These are phyloP conservation scores for Zoysia matrella DNA, from an alignment of 202 grass and related monocot genomes.

Conservation along the genomic window DNA sequence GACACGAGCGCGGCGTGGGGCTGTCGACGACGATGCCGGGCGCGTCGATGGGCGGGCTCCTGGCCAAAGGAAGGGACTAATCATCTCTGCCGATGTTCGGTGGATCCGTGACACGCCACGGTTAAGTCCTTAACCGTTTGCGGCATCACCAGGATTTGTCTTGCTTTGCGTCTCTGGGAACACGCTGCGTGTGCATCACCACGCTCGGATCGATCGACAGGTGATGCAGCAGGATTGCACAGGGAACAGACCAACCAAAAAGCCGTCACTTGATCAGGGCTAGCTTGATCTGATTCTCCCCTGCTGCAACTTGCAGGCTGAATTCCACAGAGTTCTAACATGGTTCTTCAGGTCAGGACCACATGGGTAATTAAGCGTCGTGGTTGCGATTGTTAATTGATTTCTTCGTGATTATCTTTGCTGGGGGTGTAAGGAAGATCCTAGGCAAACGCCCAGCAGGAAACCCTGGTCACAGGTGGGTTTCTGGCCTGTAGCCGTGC, in stretches of 20 bases:
- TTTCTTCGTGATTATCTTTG: background rate
- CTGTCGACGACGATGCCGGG: background rate
- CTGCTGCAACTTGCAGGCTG: background rate
- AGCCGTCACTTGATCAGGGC: background rate
- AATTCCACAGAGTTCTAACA: slow-evolving; percentile 1
- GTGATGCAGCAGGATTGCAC: no score
- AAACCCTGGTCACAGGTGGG: slow-evolving; percentile 43
- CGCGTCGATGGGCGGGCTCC: no score
- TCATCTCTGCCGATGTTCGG: background rate
- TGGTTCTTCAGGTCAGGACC: slow-evolving; percentile 32
- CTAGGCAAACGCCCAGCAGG: slow-evolving; percentile 35
- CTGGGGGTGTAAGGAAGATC: slow-evolving; percentile 37
- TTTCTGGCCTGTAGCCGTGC: slow-evolving; percentile 1
- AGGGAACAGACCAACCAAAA: slow-evolving; percentile 36
- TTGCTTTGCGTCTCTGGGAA: slow-evolving; percentile 28
- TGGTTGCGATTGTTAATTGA: background rate
- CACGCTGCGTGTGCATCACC: slow-evolving; percentile 26
- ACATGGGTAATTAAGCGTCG: slow-evolving; percentile 41
- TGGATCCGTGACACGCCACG: slow-evolving; percentile 26
- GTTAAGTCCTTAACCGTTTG: background rate
- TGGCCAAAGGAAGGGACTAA: no score
- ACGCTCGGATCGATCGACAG: slow-evolving; percentile 23
- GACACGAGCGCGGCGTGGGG: background rate
- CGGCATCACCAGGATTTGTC: slow-evolving; percentile 41
- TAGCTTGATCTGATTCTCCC: slow-evolving; percentile 14